These are phyloP conservation scores for Hyphopichia pseudoburtonii DNA, from an alignment of 1,139 yeast genomes.

Conservation along the genomic window DNA sequence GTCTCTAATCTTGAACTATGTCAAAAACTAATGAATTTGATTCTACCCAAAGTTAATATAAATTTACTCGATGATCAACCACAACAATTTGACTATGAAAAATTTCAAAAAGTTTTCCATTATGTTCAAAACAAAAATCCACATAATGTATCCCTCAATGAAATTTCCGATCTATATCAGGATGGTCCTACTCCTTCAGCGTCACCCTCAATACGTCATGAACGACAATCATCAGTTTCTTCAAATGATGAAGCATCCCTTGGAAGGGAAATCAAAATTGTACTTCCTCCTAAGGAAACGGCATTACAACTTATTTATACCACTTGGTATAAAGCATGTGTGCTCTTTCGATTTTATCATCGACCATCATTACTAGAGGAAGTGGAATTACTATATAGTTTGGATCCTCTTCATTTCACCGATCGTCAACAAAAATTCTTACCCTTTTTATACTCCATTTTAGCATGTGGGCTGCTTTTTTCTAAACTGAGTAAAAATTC, in stretches of 20 bases:
- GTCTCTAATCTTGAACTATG: constrained; percentile 20
- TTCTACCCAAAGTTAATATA: constrained; percentile 51
- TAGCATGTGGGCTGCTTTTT: constrained; percentile 68
- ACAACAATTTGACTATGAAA: constrained; percentile 34
- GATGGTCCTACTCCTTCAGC: constrained; percentile 18
- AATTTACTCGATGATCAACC: constrained; percentile 35
- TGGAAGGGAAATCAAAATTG: constrained; percentile 56
- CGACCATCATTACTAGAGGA: constrained; percentile 72
- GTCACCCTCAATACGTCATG: constrained; percentile 12
- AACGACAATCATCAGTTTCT: constrained; percentile 16
- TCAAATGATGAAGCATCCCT: constrained; percentile 20
- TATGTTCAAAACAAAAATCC: constrained; percentile 22
- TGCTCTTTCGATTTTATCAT: constrained; percentile 79
- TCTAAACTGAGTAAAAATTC: constrained; percentile 38
- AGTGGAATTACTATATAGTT: constrained; percentile 50
- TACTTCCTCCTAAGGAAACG: constrained; percentile 72
- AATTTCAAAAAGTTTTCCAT: constrained; percentile 25
- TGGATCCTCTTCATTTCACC: constrained; percentile 68
- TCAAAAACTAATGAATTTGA: constrained; percentile 35
- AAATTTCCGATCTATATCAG: constrained; percentile 24
- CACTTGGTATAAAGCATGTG: constrained; percentile 87
- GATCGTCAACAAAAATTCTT: constrained; percentile 74
- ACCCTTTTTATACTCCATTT: constrained; percentile 68
- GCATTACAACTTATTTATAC: constrained; percentile 71
- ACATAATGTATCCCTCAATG: constrained; percentile 17